Evolutionary conservation across 176 grass and related monocot species (phyloP), one percentile per base, ranked within the genome.

Genomic region (Paspalum notatum): DNA sequence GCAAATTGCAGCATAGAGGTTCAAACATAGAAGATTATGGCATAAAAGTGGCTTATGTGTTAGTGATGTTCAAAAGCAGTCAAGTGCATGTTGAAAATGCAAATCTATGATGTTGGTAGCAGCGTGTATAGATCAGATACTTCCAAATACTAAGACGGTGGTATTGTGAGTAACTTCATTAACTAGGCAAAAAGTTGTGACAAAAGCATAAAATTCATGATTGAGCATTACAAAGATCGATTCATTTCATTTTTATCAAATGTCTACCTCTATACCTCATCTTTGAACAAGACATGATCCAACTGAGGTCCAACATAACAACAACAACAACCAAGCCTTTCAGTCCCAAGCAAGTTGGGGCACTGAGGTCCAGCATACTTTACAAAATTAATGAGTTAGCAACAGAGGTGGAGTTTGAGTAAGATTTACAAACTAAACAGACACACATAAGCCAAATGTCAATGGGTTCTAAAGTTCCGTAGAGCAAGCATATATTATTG

Each of bases 211-310:
- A 4, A 13, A 48, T 11, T 14, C 26, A 32, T 75, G 42, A 45
- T 62, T 15, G 17, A 44, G 5, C 49, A 70, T 62, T 42, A 38
- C 52, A 38, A 27, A 88, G 41, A n/a, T 56, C 50, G 16, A 83
- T 51, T 71, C 27, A 46, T 72, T 57, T 49, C 80, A 73, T 13
- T 83, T 83, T 87, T 18, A 78, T 42, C 22, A 79, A 73, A 58
- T 72, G 26, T 12, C 13, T 51, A 27, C 63, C 59, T 65, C 25
- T 12, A 7, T 51, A 27, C 63, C 59, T 65, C 25, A 80, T 80
- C 44, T 74, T 82, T 52, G 37, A 79, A 66, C 7, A 27, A 66
- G 8, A 44, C 26, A 49, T 12, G 66, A 68, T 37, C 64, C 75
- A 67, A 45, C 20, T 18, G 6, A 61, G 38, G 27, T 53, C 14